These are phyloP conservation scores for Lactarius trivialis DNA, from an alignment of 768 basidiomycete genomes.

Conservation along the genomic window DNA sequence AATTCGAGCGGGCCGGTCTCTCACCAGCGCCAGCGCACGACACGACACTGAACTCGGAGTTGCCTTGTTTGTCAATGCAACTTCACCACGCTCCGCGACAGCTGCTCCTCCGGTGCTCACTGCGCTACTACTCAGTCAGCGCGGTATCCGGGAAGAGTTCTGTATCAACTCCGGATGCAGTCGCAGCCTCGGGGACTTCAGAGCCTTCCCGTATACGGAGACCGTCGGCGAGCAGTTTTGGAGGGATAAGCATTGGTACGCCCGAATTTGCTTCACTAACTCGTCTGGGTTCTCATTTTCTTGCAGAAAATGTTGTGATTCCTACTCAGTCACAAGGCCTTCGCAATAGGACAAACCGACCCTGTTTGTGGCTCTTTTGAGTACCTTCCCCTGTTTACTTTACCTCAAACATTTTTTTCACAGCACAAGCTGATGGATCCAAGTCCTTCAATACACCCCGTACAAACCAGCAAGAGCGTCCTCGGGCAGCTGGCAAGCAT, in stretches of 20 bases:
- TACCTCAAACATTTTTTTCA: background rate
- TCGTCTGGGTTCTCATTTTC: background rate
- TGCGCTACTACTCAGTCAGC: slow-evolving; percentile 5
- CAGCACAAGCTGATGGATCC: background rate
- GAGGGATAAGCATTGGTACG: slow-evolving; percentile 20
- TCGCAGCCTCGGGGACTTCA: background rate
- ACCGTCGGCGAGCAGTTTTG: slow-evolving; percentile 16
- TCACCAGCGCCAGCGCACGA: too few relatives aligned
- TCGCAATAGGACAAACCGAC: background rate
- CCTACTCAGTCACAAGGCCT: background rate
- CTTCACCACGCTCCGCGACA: slow-evolving; percentile 12
- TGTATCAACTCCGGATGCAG: background rate
- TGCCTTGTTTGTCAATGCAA: background rate
- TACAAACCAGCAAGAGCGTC: background rate
- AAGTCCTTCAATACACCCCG: background rate
- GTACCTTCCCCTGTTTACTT: background rate
- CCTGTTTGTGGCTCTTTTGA: background rate
- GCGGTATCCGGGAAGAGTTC: background rate
- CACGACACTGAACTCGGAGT: background rate
- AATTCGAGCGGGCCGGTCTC: background rate
- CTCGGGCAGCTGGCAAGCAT: background rate
- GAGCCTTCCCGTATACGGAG: background rate
- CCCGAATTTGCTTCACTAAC: background rate
- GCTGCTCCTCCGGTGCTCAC: slow-evolving; percentile 1
- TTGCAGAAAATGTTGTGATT: slow-evolving; percentile 11